Conservation (phyloP, 257 asterid species). For the Pogostemon cablin region DNA sequence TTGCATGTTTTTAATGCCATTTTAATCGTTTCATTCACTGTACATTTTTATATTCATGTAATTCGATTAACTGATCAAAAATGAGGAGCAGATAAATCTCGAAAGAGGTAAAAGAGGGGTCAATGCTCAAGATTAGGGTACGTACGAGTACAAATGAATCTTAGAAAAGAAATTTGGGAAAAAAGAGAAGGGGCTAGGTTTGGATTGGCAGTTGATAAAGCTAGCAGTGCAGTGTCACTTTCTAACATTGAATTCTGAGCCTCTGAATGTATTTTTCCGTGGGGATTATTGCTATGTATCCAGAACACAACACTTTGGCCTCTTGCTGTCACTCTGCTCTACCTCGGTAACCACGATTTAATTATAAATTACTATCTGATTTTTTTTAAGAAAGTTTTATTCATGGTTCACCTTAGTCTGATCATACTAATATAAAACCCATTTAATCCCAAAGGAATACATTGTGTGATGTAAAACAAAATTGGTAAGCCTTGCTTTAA, state of each 20-base stretch:
- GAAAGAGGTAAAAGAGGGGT: background rate
- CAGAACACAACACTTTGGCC: constrained; percentile 17
- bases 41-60: constrained; percentile 14
- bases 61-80: background rate
- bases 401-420: too few relatives aligned
- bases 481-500: too few relatives aligned
- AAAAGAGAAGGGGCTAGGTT: constrained; percentile 36
- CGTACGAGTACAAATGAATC: constrained; percentile 9
- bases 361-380: background rate
- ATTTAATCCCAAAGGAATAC: too few relatives aligned
- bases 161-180: background rate
- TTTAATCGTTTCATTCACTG: constrained; percentile 16
- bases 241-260: constrained; percentile 55
- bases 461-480: too few relatives aligned
- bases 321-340: constrained; percentile 32
- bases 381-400: too few relatives aligned
- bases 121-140: constrained; percentile 13
- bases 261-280: constrained; percentile 43
- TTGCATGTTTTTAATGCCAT: background rate
- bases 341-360: constrained; percentile 25
- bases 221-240: constrained; percentile 75
- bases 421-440: too few relatives aligned
- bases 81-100: constrained; percentile 2
- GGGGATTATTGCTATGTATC: constrained; percentile 41
- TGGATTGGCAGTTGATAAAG: constrained; percentile 43